phyloP scores from a whole-genome alignment of 2,329 filamentous ascomycete genomes.

The Cyanodermella asteris region DNA sequence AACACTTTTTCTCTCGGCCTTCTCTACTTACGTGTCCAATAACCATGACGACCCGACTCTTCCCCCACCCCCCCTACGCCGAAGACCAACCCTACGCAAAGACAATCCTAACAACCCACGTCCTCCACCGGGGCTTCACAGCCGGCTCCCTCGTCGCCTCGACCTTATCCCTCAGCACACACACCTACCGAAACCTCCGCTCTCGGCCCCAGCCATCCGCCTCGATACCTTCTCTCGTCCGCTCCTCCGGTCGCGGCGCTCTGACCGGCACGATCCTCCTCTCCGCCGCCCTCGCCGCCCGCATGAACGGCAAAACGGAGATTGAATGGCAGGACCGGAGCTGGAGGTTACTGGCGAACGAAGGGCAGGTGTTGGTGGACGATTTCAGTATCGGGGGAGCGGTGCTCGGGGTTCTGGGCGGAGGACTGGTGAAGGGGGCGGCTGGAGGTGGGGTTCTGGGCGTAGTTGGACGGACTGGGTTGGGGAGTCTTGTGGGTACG shows the following conservation, averaged over 20 bases:
- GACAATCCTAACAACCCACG: conserved; percentile 37
- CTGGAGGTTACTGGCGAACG: conserved; percentile 38
- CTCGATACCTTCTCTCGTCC: conserved; percentile 18
- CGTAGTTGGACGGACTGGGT: conserved; percentile 3
- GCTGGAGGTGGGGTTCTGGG: neutral
- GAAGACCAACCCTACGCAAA: conserved; percentile 38
- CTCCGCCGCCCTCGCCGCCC: conserved; percentile 20
- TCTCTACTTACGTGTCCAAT: too few species aligned
- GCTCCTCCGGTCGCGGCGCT: conserved; percentile 23
- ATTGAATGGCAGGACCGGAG: conserved; percentile 44
- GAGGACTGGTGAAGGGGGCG: neutral
- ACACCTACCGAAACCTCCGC: conserved; percentile 12
- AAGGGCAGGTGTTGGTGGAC: conserved; percentile 23
- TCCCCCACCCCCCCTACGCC: conserved; percentile 33
- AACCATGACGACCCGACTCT: conserved; percentile 11
- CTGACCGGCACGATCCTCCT: conserved; percentile 24
- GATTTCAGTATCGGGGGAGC: conserved; percentile 2
- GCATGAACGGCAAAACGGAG: conserved; percentile 33
- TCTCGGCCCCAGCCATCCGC: conserved; percentile 11
- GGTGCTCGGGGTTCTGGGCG: conserved; percentile 1
- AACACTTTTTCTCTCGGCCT: too few species aligned
- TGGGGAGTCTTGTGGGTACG: conserved; percentile 2
- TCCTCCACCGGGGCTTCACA: conserved; percentile 33
- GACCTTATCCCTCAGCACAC: conserved; percentile 15
- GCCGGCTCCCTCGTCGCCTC: conserved; percentile 29